phyloP scores from a whole-genome alignment of 306 rosid species.

The Quercus ilex region DNA sequence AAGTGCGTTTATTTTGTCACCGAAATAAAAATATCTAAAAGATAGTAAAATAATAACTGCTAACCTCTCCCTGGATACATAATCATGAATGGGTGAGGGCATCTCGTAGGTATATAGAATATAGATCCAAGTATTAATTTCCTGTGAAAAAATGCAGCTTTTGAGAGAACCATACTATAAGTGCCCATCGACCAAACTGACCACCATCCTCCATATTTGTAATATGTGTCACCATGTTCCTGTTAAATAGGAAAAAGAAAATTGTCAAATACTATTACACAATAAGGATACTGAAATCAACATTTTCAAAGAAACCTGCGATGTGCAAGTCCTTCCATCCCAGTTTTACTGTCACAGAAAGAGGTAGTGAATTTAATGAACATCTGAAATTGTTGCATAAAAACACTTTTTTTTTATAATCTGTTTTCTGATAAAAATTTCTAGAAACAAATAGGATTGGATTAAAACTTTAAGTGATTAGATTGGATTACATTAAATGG shows the following conservation, averaged over 20 bases:
- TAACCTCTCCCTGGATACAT: conserved; percentile 44
- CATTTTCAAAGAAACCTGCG: not conserved
- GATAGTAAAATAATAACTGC: conserved; percentile 1
- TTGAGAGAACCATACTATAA: conserved; percentile 55
- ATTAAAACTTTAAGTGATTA: not conserved
- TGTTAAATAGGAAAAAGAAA: conserved; percentile 25
- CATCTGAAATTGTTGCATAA: not conserved
- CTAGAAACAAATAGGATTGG: not conserved
- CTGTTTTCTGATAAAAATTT: not conserved
- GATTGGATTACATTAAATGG: too few relatives aligned
- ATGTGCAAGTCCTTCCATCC: conserved; percentile 1
- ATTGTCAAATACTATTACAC: conserved; percentile 16
- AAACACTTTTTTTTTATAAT: not conserved
- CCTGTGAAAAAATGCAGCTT: conserved; percentile 60
- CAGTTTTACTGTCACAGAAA: not conserved
- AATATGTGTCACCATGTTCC: conserved; percentile 38
- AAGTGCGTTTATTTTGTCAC: not conserved
- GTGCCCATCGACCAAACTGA: conserved; percentile 68
- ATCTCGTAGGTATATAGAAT: conserved; percentile 36
- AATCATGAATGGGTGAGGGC: conserved; percentile 43
- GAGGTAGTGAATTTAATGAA: conserved; percentile 1
- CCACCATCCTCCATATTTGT: conserved; percentile 67
- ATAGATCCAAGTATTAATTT: conserved; percentile 44
- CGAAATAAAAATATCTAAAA: not conserved
- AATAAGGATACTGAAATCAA: conserved; percentile 3